A percentile compares a stretch with the other conserved stretches of the same genome.
phyloP scores from a whole-genome alignment of 2,329 filamentous ascomycete genomes.

The Geosmithia morbida region DNA sequence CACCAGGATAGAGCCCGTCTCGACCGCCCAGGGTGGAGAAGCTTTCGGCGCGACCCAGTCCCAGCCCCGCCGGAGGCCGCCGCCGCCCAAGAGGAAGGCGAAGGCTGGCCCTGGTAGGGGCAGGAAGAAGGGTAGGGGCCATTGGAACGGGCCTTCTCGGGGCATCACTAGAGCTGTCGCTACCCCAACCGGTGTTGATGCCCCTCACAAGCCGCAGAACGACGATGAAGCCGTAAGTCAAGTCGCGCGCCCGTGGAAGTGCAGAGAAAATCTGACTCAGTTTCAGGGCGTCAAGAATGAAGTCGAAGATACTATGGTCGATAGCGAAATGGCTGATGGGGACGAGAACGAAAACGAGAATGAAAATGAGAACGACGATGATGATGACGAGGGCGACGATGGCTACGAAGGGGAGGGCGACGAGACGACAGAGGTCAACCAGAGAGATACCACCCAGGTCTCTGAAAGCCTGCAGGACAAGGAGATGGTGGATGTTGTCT shows the following conservation, averaged over 20 bases:
- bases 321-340: conserved; percentile 39
- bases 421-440: conserved; percentile 28
- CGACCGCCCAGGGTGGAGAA: conserved; percentile 43
- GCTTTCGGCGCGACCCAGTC: conserved; percentile 26
- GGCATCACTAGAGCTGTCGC: conserved; percentile 11
- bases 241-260: neutral
- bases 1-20: conserved; percentile 38
- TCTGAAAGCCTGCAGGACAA: conserved; percentile 18
- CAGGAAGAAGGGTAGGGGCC: conserved; percentile 59
- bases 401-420: conserved; percentile 33
- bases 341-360: conserved; percentile 30
- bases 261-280: conserved; percentile 7
- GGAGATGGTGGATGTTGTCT: conserved; percentile 20
- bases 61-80: conserved; percentile 45
- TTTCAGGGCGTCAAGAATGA: conserved; percentile 24
- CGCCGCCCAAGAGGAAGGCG: conserved; percentile 66
- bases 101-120: conserved; percentile 65
- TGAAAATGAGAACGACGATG: conserved; percentile 9
- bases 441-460: conserved; percentile 17
- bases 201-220: conserved; percentile 7
- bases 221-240: neutral
- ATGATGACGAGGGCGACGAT: conserved; percentile 29
- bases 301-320: conserved; percentile 27
- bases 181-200: conserved; percentile 16
- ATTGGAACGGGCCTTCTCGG: conserved; percentile 19